Conservation (phyloP, 2,329 filamentous ascomycete species). For the Colletotrichum spaethianum region DNA sequence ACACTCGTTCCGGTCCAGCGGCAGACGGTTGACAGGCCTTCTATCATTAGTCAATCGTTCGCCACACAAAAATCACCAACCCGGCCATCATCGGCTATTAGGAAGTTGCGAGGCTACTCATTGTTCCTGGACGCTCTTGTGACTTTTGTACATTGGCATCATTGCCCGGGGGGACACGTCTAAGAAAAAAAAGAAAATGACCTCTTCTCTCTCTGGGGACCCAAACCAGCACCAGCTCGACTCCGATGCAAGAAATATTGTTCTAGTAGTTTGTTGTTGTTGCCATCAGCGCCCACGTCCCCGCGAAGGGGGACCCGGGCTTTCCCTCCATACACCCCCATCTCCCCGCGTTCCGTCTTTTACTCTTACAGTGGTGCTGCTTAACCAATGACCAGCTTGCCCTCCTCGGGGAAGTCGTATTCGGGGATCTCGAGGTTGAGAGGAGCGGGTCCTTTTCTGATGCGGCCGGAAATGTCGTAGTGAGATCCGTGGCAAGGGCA, state of each 20-base stretch:
- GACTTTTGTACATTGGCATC: conserved; percentile 43
- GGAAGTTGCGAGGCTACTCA: conserved; percentile 41
- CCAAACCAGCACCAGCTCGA: conserved; percentile 39
- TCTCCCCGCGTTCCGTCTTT: conserved; percentile 20
- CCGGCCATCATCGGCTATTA: conserved; percentile 8
- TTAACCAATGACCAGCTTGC: conserved; percentile 94
- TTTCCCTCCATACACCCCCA: conserved; percentile 5
- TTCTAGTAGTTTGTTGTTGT: conserved; percentile 39
- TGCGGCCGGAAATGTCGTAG: conserved; percentile 99
- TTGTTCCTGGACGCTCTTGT: conserved; percentile 42
- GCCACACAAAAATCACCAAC: conserved; percentile 3
- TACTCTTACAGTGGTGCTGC: conserved; percentile 44
- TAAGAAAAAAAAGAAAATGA: conserved; percentile 41
- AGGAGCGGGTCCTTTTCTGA: conserved; percentile 96
- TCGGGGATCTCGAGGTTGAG: conserved; percentile 95
- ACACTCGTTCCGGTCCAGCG: neutral
- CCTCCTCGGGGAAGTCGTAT: conserved; percentile 95
- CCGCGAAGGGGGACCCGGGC: conserved; percentile 14
- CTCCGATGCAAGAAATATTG: conserved; percentile 38
- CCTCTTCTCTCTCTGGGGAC: conserved; percentile 27
- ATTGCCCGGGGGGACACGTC: conserved; percentile 41
- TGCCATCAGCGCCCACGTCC: conserved; percentile 16
- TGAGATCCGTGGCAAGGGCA: conserved; percentile 99
- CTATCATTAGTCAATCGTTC: neutral
- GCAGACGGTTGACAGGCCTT: too few species aligned